phyloP scores from a whole-genome alignment of 2,329 filamentous ascomycete species.

The Ophiostoma himal-ulmi region DNA sequence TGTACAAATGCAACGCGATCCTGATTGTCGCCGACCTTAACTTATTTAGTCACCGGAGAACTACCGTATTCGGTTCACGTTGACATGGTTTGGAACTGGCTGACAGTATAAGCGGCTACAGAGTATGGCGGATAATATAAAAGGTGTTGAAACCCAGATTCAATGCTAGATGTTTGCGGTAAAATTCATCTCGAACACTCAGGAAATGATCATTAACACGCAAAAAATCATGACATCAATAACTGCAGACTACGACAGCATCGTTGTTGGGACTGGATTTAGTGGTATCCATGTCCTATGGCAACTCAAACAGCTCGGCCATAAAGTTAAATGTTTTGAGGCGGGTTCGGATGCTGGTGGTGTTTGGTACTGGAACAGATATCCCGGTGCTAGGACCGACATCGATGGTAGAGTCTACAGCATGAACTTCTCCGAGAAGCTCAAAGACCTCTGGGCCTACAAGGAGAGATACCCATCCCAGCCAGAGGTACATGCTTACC shows the following conservation, averaged over 20 bases:
- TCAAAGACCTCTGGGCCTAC: slow-evolving; percentile 42
- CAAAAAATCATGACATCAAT: neutral
- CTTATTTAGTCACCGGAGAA: neutral
- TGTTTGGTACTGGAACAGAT: slow-evolving; percentile 75
- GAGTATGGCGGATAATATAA: neutral
- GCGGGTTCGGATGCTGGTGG: slow-evolving; percentile 60
- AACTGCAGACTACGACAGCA: slow-evolving; percentile 39
- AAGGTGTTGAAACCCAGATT: neutral
- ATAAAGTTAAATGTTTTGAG: slow-evolving; percentile 61
- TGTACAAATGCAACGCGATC: slow-evolving; percentile 5
- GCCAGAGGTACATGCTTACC: slow-evolving; percentile 20
- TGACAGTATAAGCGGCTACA: neutral
- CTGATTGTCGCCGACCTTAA: neutral
- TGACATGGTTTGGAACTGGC: neutral
- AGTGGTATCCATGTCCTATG: slow-evolving; percentile 70
- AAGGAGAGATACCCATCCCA: slow-evolving; percentile 32
- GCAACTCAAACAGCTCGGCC: slow-evolving; percentile 50
- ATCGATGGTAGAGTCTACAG: slow-evolving; percentile 64
- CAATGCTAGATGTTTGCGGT: neutral
- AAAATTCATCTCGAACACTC: neutral
- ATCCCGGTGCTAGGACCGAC: slow-evolving; percentile 65
- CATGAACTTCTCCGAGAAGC: slow-evolving; percentile 50
- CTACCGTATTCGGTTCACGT: neutral
- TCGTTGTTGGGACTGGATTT: slow-evolving; percentile 66
- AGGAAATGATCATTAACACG: too few relatives aligned